Evolutionary conservation across 169 alveolate genomes (phyloP), one percentile per base, ranked within the genome.

Genomic region (Plasmodium chabaudi): DNA sequence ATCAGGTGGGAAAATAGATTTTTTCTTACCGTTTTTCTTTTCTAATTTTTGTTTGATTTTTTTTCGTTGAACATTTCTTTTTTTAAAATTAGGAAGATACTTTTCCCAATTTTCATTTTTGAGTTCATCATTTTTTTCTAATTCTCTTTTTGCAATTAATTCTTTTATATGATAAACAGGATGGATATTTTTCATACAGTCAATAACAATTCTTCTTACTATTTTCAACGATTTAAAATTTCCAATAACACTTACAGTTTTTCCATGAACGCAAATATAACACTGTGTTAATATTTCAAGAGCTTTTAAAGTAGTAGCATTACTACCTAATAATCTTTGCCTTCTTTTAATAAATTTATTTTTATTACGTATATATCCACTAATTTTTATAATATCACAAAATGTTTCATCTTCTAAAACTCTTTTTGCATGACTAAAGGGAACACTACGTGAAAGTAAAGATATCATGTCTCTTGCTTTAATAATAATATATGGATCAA

Each of bases 101-200:
- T 99, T 94, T 68, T 97, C 99, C 99, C 99, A 98, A 89, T 96
- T 97, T 93, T 98, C 97, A 49, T 93, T 94, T 47, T 91, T 96
- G 87, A 98, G 94, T 39, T 94, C 95, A 34, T 97, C 98, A 87
- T 98, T 99, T 92, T 99, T 98, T 87, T 96, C 98, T 47, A 99
- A 95, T 93, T 99, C 99, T 84, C 98, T 91, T 91, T 98, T 98
- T 51, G 98, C 98, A 99, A 99, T 98, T 69, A 99, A 91, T 93
- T 99, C 99, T 94, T 99, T 98, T 39, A 99, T 98, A 93, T 98
- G 98, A 93, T 98, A 99, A 27, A 97, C 98, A 6, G 99, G 99
- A 94, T 99, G 99, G 44, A 98, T 94, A 90, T 99, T 99, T 72
- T 95, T 92, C 99, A 99, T 98, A 71, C 99, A 98, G 88, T 99